These are phyloP conservation scores for Gastrodia elata DNA, from an alignment of 106 monocot genomes.

Conservation along the genomic window DNA sequence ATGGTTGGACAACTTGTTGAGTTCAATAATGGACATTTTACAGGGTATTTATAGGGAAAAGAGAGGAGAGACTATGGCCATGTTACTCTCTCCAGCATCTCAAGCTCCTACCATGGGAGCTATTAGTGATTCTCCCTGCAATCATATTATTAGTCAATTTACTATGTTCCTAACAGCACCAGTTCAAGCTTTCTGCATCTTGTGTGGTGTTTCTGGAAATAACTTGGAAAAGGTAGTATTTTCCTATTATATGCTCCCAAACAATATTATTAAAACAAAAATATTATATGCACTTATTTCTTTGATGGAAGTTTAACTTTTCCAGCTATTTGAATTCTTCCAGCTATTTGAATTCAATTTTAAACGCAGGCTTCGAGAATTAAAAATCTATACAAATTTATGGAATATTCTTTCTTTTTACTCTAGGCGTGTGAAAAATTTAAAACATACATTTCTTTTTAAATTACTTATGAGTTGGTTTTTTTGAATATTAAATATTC, in stretches of 20 bases:
- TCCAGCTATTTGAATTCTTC: too few relatives aligned
- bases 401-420: background rate
- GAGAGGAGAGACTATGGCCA: slow-evolving; percentile 62
- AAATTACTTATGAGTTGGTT: background rate
- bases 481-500: background rate
- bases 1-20: background rate
- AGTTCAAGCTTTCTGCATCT: slow-evolving; percentile 68
- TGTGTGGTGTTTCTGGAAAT: slow-evolving; percentile 38
- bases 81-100: slow-evolving; percentile 70
- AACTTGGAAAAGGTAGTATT: slow-evolving; percentile 43
- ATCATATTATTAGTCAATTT: slow-evolving; percentile 59
- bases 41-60: slow-evolving; percentile 78
- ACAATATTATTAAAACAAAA: background rate
- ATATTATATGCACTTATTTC: background rate
- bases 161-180: slow-evolving; percentile 91
- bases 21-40: slow-evolving; percentile 6
- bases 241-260: background rate
- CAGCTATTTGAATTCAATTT: background rate
- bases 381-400: background rate
- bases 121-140: slow-evolving; percentile 19
- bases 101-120: slow-evolving; percentile 16
- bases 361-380: background rate
- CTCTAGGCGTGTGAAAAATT: background rate
- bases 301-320: background rate
- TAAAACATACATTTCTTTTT: background rate